phyloP scores from a whole-genome alignment of 306 rosid species.

The Boehmeria nivea region DNA sequence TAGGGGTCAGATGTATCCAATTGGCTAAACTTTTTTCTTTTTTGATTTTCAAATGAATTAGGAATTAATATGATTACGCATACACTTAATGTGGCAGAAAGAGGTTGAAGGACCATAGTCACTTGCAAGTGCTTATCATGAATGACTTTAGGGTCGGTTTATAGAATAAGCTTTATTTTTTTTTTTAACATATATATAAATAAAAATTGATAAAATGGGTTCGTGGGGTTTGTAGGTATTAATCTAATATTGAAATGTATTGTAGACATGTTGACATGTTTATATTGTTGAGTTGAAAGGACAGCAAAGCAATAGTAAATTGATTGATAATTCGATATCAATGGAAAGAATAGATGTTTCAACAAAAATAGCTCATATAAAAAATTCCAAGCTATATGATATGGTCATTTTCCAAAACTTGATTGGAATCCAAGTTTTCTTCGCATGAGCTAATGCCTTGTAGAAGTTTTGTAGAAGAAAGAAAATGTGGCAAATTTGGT shows the following conservation, averaged over 20 bases:
- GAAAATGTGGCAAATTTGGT: background rate
- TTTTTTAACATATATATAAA: background rate
- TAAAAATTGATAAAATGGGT: background rate
- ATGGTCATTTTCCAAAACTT: slow-evolving; percentile 6
- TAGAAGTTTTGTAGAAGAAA: background rate
- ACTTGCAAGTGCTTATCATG: slow-evolving; percentile 9
- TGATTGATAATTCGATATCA: slow-evolving; percentile 9
- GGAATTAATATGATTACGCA: slow-evolving; percentile 2
- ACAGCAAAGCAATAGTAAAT: slow-evolving; percentile 8
- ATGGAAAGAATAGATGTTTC: slow-evolving; percentile 11
- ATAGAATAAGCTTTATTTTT: background rate
- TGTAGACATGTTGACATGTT: slow-evolving; percentile 7
- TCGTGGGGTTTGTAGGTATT: slow-evolving; percentile 6
- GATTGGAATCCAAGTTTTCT: slow-evolving; percentile 12
- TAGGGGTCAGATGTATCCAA: background rate
- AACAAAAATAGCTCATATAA: background rate
- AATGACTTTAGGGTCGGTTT: slow-evolving; percentile 3
- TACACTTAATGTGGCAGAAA: slow-evolving; percentile 17
- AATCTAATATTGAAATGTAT: background rate
- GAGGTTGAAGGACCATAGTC: background rate
- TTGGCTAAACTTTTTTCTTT: background rate
- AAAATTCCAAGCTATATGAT: background rate
- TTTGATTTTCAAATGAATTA: background rate
- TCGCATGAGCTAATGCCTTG: background rate
- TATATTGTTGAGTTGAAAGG: slow-evolving; percentile 6